Base-by-base conservation (phyloP, 1,284 basidiomycete genomes). In the Trichosporon coremiiforme region DNA sequence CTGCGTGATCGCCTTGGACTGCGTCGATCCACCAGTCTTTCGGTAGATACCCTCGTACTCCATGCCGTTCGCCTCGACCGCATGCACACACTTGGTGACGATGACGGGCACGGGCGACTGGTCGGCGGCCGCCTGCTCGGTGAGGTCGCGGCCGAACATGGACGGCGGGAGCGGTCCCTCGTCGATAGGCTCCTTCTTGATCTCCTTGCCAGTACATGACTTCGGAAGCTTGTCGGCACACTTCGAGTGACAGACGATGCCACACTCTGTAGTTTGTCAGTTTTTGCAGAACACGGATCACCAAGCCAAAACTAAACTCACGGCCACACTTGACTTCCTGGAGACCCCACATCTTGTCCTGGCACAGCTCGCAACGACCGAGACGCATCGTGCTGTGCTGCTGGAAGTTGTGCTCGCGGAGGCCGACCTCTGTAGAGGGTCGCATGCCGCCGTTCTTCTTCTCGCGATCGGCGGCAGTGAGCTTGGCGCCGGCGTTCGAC, bases 321-420 rank as follows among this genome's bases (percentile, higher is more conserved):
- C 94, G 86, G 71, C 90, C 88, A 80, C 96, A 99, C 38, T 93
- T 90, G 70, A 94, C 87, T 81, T 88, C 87, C 67, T 95, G 93
- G 47, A 95, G 90, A 6, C 96, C 96, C 95, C 95, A 99, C 90
- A 99, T 90, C 86, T 98, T 99, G 79, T 98, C 97, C 50, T 91
- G 90, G 80, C 96, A 99, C 69, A 96, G 90, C 78, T 98, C 95
- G 80, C 96, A 99, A 60, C 93, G 87, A 15, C 93, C 90, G 69
- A 97, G 92, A 38, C 95, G 88, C 71, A 99, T 86, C 25, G 95
- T 89, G 78, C 90, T 96, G 77, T 94, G 86, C 72, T 92, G 93
- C 80, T 95, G 92, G 86, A 98, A 98, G 70, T 88, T 88, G 81
- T 99, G 96, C 73, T 91, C 90, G 55, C 79, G 75, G 17, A 78